Percentiles rank a stretch among this genome's conserved stretches.
Conservation (phyloP, 139 green algal genomes). For the Tetradesmus obliquus region DNA sequence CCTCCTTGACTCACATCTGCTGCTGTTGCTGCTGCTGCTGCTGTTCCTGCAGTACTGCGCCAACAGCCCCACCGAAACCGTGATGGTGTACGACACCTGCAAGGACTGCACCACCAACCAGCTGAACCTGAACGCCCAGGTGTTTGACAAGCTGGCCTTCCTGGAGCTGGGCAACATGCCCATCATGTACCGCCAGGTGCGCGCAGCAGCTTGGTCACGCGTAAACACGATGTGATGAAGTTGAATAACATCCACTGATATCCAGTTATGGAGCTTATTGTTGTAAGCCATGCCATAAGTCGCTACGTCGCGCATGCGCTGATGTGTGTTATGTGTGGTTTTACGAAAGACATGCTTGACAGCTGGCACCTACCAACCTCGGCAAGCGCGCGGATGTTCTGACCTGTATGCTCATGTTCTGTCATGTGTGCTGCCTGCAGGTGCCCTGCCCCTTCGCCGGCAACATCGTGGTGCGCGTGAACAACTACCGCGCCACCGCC, state of each 20-base stretch:
- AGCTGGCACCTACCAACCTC: too few species aligned
- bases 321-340: too few species aligned
- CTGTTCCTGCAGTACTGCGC: background rate
- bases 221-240: background rate
- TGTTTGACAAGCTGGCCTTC: constrained; percentile 9
- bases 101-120: constrained; percentile 20
- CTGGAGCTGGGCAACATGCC: background rate
- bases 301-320: too few species aligned
- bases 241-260: background rate
- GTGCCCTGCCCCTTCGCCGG: constrained; percentile 7
- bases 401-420: background rate
- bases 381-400: too few species aligned
- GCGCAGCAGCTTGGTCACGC: background rate
- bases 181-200: constrained; percentile 22
- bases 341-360: too few species aligned
- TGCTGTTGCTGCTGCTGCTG: background rate
- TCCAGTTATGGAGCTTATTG: background rate
- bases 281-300: too few species aligned
- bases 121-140: constrained; percentile 18
- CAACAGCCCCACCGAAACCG: background rate
- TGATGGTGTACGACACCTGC: constrained; percentile 36
- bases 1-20: background rate
- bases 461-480: background rate
- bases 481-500: background rate
- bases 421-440: constrained; percentile 8